Base-by-base conservation (phyloP, 192 early-diverging fungal species). In the Paraglomus occultum region DNA sequence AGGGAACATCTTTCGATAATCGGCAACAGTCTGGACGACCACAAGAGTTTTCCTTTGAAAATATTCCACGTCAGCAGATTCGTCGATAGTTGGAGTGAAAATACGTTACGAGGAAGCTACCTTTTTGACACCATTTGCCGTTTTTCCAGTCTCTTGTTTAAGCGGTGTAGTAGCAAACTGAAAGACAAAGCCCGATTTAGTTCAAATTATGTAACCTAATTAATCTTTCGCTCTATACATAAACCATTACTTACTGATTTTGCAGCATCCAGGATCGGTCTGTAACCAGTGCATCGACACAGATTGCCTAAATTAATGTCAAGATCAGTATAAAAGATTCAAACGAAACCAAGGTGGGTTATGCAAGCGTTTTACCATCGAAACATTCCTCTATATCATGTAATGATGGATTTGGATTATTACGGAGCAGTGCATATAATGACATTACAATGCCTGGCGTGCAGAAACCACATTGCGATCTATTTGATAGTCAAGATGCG, bases 401-500 rank as follows among this genome's bases (percentile, higher is more conserved):
- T 67, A 88, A 84, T 1, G 79, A 83, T 15, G 90, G 87, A 5
- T 70, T 74, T 7, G 83, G 76, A 70, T 93, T 92, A 72, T 90
- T 92, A 57, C 87, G 80, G 59, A 92, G 78, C 48, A 91, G 75
- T 14, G 88, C 82, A 76, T 93, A 95, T 45, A 94, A 82, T 17
- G 89, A 91, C 92, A 94, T 94, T 71, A 88, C 92, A 45, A 95
- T 92, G 18, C 93, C 93, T 3, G 93, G 92, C 2, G 93, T 95
- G 66, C 93, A 95, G 82, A 94, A 94, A 44, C 93, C 93, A 74
- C 93, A 95, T 78, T 95, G 93, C 38, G 88, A 91, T 43, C 79
- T 80, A 61, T 65, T 54, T 54, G 47, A 40, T 11, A 17, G 45
- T 15, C 8, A n/a, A 47, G 2, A 63, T 43, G 38, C 43, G 42